These are phyloP conservation scores for Salvia sclarea DNA, from an alignment of 305 asterid genomes.

Conservation along the genomic window DNA sequence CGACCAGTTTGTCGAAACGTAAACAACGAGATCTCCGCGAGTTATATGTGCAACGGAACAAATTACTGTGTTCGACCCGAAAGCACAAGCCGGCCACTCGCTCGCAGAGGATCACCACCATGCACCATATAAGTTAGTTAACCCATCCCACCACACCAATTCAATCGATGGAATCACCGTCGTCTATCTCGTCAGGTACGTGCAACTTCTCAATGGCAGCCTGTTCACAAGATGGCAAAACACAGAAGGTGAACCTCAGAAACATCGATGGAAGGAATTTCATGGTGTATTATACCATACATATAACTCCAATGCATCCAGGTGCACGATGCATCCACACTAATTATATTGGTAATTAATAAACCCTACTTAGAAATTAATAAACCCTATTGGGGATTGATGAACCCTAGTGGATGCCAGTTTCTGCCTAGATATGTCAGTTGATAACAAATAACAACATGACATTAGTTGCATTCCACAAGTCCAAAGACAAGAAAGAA, in stretches of 20 bases:
- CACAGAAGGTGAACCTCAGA: slow-evolving; percentile 18
- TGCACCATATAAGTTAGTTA: slow-evolving; percentile 25
- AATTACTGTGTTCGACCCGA: slow-evolving; percentile 29
- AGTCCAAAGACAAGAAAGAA: slow-evolving; percentile 1
- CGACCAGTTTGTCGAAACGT: slow-evolving; percentile 5
- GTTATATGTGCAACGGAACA: slow-evolving; percentile 12
- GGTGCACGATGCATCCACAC: neutral
- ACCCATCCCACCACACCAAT: slow-evolving; percentile 10
- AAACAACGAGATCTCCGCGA: neutral
- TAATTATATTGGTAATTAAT: no score
- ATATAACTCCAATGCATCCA: no score
- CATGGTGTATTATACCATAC: no score
- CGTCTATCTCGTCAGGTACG: slow-evolving; percentile 86
- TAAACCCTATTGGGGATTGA: neutral
- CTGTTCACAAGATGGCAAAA: slow-evolving; percentile 41
- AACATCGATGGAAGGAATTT: neutral
- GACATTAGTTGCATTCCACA: neutral
- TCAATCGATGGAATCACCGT: slow-evolving; percentile 45
- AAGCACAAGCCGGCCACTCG: slow-evolving; percentile 39
- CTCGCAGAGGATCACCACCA: slow-evolving; percentile 25
- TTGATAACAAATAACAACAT: neutral
- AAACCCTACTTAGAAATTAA: neutral
- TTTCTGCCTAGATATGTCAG: neutral
- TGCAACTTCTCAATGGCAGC: slow-evolving; percentile 92
- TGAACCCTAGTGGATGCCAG: neutral